phyloP scores from a whole-genome alignment of 2,329 filamentous ascomycete genomes.

The Ramularia endophylla region DNA sequence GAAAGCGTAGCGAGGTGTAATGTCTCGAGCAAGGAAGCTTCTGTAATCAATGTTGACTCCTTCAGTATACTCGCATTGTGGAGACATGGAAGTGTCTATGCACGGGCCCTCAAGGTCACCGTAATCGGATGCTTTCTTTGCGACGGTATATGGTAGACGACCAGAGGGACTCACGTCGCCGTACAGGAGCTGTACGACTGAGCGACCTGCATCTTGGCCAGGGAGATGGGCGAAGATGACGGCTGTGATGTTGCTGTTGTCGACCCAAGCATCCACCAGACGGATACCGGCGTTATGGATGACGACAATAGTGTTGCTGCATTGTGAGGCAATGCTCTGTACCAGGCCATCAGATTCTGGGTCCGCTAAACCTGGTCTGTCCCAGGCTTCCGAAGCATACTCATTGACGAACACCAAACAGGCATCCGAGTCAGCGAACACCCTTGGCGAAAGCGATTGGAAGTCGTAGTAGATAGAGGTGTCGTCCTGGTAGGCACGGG shows the following conservation, averaged over 20 bases:
- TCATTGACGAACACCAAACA: slow-evolving; percentile 58
- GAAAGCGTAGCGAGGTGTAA: slow-evolving; percentile 31
- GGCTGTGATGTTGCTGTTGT: slow-evolving; percentile 59
- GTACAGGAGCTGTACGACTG: slow-evolving; percentile 53
- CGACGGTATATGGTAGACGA: slow-evolving; percentile 57
- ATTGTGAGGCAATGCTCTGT: slow-evolving; percentile 51
- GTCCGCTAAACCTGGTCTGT: slow-evolving; percentile 34
- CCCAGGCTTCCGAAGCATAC: slow-evolving; percentile 33
- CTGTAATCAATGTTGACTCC: slow-evolving; percentile 36
- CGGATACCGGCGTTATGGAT: slow-evolving; percentile 60
- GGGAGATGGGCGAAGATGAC: slow-evolving; percentile 60
- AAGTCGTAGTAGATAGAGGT: slow-evolving; percentile 59
- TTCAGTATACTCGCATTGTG: slow-evolving; percentile 31
- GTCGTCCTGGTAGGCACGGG: slow-evolving; percentile 42
- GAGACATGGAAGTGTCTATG: slow-evolving; percentile 17
- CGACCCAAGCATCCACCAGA: slow-evolving; percentile 55
- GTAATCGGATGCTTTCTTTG: slow-evolving; percentile 53
- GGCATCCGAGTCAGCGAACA: slow-evolving; percentile 38
- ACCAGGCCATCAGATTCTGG: slow-evolving; percentile 50
- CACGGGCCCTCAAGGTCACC: slow-evolving; percentile 36
- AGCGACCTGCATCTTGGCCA: slow-evolving; percentile 56
- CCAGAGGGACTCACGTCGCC: slow-evolving; percentile 53
- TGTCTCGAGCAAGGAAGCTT: slow-evolving; percentile 26
- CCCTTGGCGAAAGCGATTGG: slow-evolving; percentile 40
- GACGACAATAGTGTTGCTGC: slow-evolving; percentile 58